Base-by-base conservation (phyloP, 2,329 filamentous ascomycete genomes). In the Fragosphaeria purpurea region DNA sequence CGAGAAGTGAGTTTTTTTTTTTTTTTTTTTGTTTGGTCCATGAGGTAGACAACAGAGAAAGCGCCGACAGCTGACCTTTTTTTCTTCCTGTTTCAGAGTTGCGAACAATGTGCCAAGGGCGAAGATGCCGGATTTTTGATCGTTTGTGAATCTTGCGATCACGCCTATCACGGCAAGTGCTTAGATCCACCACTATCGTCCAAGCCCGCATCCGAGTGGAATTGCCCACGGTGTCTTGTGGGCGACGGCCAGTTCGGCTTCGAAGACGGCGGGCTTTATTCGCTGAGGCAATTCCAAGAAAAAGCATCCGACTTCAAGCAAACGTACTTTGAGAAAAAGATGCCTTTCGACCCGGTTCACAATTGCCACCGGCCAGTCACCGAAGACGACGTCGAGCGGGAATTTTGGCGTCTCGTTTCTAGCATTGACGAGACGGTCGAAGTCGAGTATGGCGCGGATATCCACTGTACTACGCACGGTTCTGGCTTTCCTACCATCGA, bases 191-290 rank as follows among this genome's bases (percentile, higher is more conserved):
- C 86, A 2, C 70, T 95, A 42, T 85, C 84, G 59, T 72, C 77
- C 7, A 81, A 85, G 56, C 88, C 89, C 0, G 86, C 93, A 31
- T 77, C 82, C 48, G 93, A 97, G 62, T 98, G 93, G 93, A 91
- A 97, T 63, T 98, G 93, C 59, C 86, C 93, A 0, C 82, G 89
- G 61, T 98, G 93, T 64, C 78, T 98, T 32, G 93, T 98, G 31
- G 93, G 93, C 44, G 95, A 95, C 51, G 90, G 91, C 40, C 89
- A 97, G 57, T 98, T 95, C 61, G 93, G 93, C 0, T 98, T 98
- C 55, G 91, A 97, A 63, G 93, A 98, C 65, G 93, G 93, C 31
- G 90, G 90, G 4, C 78, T 96, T 30, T 98, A 98, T 67, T 98
- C 93, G 0, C 73, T 98, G 32, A 89, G 86, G 61, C 87, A 95